Evolutionary conservation across 73 alveolate genomes (phyloP).

Genomic region (Blepharisma japonicum): DNA sequence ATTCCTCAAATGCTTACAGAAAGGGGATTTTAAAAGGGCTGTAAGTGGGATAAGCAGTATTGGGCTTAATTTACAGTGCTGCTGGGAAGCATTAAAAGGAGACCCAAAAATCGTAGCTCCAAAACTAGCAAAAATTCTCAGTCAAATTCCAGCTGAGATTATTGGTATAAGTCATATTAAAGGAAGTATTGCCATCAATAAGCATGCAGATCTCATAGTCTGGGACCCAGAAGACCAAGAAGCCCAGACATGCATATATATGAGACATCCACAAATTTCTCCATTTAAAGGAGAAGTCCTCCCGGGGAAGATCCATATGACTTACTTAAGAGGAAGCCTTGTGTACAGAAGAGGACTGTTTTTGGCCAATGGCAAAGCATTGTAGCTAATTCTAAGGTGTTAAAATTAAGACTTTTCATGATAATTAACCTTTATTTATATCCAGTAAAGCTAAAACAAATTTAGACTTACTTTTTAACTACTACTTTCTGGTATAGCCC

Average conservation of each 20-base stretch:
- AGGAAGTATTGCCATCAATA: background rate
- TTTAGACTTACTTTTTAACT: constrained; percentile 14
- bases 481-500: constrained; percentile 21
- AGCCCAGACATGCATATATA: background rate
- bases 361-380: background rate
- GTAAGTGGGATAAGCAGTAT: constrained; percentile 1
- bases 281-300: constrained; percentile 15
- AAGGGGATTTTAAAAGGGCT: constrained; percentile 24
- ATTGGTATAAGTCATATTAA: background rate
- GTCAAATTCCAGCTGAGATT: background rate
- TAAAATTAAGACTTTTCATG: too few relatives aligned
- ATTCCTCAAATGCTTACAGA: background rate
- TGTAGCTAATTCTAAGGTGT: too few relatives aligned
- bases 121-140: background rate
- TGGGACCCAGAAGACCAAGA: constrained; percentile 9
- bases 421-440: too few relatives aligned
- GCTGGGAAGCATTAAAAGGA: background rate
- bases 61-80: background rate
- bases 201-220: constrained; percentile 23
- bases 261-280: background rate
- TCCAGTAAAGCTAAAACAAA: too few relatives aligned
- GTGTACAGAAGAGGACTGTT: background rate
- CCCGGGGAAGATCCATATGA: background rate
- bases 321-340: constrained; percentile 11
- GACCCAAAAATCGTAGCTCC: background rate